phyloP scores from a whole-genome alignment of 1,284 basidiomycete genomes.

The Nidula niveotomentosa region DNA sequence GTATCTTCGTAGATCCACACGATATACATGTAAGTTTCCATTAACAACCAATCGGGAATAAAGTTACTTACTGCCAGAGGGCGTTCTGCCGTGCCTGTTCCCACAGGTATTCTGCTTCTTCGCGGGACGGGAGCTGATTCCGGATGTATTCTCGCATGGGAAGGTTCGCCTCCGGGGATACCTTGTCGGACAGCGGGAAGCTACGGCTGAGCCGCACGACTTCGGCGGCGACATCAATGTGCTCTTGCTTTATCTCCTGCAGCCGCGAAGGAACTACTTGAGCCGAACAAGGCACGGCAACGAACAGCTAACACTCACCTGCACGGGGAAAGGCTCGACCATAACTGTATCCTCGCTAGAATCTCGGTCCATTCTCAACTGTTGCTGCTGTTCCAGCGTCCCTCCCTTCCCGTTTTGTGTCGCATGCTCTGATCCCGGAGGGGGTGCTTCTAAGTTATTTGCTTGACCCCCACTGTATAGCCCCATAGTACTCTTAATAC shows the following conservation, averaged over 20 bases:
- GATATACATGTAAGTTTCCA: not conserved
- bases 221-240: slow-evolving; percentile 29
- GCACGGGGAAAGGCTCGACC: slow-evolving; percentile 2
- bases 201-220: slow-evolving; percentile 35
- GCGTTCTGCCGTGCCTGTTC: slow-evolving; percentile 44
- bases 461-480: slow-evolving; percentile 47
- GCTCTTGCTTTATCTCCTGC: not conserved
- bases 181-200: slow-evolving; percentile 37
- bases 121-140: slow-evolving; percentile 31
- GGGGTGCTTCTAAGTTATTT: slow-evolving; percentile 11
- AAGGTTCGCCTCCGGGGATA: slow-evolving; percentile 33
- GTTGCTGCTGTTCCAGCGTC: slow-evolving; percentile 9
- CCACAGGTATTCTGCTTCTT: slow-evolving; percentile 42
- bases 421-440: slow-evolving; percentile 7
- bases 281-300: not conserved
- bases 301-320: slow-evolving; percentile 1
- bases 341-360: slow-evolving; percentile 25
- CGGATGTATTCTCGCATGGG: slow-evolving; percentile 36
- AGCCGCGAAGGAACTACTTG: not conserved
- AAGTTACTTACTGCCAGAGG: slow-evolving; percentile 46
- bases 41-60: slow-evolving; percentile 8
- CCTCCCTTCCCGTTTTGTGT: not conserved
- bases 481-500: slow-evolving; percentile 66
- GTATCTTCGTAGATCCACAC: slow-evolving; percentile 30
- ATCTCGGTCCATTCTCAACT: slow-evolving; percentile 14